phyloP scores from a whole-genome alignment of 2,329 filamentous ascomycete genomes.

The Triangularia verruculosa region DNA sequence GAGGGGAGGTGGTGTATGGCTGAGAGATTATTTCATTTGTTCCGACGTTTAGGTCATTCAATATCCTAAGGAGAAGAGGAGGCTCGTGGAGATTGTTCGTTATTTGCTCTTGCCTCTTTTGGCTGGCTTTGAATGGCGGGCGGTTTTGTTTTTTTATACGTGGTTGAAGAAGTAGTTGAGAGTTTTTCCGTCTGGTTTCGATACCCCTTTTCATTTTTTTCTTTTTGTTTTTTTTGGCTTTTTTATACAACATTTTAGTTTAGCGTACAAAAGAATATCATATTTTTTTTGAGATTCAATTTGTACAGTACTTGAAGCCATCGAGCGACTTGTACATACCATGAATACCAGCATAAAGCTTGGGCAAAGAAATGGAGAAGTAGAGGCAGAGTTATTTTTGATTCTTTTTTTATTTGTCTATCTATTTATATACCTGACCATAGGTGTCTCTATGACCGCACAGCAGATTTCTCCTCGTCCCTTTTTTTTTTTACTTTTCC shows the following conservation, averaged over 20 bases:
- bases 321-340: too few relatives aligned
- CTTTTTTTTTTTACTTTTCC: neutral
- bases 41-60: too few relatives aligned
- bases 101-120: neutral
- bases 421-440: too few relatives aligned
- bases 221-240: neutral
- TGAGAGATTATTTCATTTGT: neutral
- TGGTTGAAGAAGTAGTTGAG: neutral
- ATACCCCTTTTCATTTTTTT: neutral
- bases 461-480: neutral
- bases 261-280: neutral
- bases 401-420: too few relatives aligned
- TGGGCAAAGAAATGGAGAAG: too few relatives aligned
- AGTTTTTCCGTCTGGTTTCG: neutral
- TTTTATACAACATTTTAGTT: neutral
- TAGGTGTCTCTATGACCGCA: neutral
- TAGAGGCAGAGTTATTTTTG: too few relatives aligned
- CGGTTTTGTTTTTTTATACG: neutral
- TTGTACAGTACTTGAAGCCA: too few relatives aligned
- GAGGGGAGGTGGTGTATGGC: neutral
- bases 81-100: too few relatives aligned
- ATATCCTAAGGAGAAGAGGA: too few relatives aligned
- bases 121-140: neutral
- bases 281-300: too few relatives aligned
- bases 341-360: too few relatives aligned